A percentile compares a stretch with the other conserved stretches of the same genome.
Conservation (phyloP, 306 rosid genomes). For the Lathyrus oleraceus region DNA sequence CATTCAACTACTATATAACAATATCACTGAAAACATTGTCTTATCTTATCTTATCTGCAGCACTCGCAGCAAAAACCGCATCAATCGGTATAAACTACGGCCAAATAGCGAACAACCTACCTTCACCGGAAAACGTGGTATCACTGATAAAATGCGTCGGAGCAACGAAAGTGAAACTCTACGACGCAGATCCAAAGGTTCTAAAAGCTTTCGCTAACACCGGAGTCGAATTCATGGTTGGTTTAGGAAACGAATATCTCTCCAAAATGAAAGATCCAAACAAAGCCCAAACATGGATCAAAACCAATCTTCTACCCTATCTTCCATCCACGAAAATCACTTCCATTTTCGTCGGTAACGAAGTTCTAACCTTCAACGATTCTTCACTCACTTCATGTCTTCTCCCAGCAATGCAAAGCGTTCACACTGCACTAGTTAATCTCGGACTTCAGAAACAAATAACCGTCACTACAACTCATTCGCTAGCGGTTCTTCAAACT, state of each 20-base stretch:
- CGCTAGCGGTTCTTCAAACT: constrained; percentile 66
- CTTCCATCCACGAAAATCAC: constrained; percentile 78
- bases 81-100: constrained; percentile 93
- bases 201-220: constrained; percentile 77
- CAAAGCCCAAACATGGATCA: constrained; percentile 74
- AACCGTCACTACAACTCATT: constrained; percentile 56
- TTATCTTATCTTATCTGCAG: constrained; percentile 15
- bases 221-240: constrained; percentile 74
- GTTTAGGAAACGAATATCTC: constrained; percentile 76
- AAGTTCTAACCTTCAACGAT: constrained; percentile 86
- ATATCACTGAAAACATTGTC: background rate
- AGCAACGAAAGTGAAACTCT: constrained; percentile 82
- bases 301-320: constrained; percentile 66
- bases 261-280: constrained; percentile 62
- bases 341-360: constrained; percentile 89
- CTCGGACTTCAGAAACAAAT: constrained; percentile 64
- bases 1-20: no score
- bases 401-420: constrained; percentile 85
- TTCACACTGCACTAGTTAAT: constrained; percentile 67
- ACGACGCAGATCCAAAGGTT: constrained; percentile 84
- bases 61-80: constrained; percentile 16
- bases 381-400: constrained; percentile 53
- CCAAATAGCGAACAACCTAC: constrained; percentile 89
- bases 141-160: constrained; percentile 74
- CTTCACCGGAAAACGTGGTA: constrained; percentile 61